Base-by-base conservation (phyloP, 2,329 filamentous ascomycete species). In the Fusarium citri region DNA sequence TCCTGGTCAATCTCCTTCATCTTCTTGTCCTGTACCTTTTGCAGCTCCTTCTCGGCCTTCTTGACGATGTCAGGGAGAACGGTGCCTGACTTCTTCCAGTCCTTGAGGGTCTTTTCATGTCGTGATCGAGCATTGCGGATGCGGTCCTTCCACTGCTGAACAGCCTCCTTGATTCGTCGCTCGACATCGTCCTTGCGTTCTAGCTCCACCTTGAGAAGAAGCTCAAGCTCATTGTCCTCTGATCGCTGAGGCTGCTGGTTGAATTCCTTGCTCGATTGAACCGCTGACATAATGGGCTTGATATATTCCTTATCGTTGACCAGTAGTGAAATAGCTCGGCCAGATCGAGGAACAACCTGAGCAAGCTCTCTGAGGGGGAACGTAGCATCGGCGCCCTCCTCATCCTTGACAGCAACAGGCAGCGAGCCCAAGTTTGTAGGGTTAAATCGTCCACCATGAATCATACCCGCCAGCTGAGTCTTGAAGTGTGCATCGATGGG, bases 161-260 rank as follows among this genome's bases (percentile, higher is more conserved):
- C 82, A 15, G 81, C 71, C 42, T 84, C 85, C 75, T 81, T 83
- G 49, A 83, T 79, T 34, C 83, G 77, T 61, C 77, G 77, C 49
- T 76, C 75, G 40, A 85, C 74, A 57, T 85, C 86, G 28, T 87
- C 86, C 57, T 79, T 81, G 68, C 78, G 78, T 79, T 87, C 85
- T 30, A 82, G 78, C 81, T 88, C 86, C 57, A 88, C 78, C 73
- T 82, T 83, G 65, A 89, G 81, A 28, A 85, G 73, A 60, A 89
- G 83, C 80, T 89, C 87, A 23, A 89, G 83, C 77, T 87, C 85
- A 78, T 88, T 88, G 76, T 89, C 87, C 47, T 84, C 81, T 75
- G 82, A 83, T 22, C 81, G 81, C 83, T 89, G 87, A 48, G 87
- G 86, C 82, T 88, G 86, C 82, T 88, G 86, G 81, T 88, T 88